A percentile compares a stretch with the other conserved stretches of the same genome.
These are phyloP conservation scores for Echinosophora koreensis DNA, from an alignment of 306 rosid species.

Conservation along the genomic window DNA sequence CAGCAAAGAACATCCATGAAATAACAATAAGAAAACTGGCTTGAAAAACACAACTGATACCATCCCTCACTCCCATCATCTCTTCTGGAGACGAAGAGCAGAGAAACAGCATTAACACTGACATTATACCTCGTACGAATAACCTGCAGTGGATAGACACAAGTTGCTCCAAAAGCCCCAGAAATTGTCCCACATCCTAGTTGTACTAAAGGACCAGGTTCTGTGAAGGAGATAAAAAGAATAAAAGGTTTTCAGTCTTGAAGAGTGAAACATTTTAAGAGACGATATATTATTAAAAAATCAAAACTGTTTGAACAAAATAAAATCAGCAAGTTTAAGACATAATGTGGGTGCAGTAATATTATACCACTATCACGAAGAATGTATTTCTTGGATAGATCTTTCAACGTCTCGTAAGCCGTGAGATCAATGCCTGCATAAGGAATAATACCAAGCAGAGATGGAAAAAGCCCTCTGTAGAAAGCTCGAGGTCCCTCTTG, in stretches of 20 bases:
- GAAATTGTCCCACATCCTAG: constrained; percentile 67
- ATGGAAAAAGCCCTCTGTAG: constrained; percentile 63
- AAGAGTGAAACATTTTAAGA: background rate
- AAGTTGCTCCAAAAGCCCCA: constrained; percentile 66
- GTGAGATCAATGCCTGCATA: constrained; percentile 72
- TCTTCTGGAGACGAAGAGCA: background rate
- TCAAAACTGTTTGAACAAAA: background rate
- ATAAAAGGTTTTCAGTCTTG: constrained; percentile 10
- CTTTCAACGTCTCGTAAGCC: constrained; percentile 63
- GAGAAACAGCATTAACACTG: constrained; percentile 31
- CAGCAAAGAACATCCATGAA: constrained; percentile 28
- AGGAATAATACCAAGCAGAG: constrained; percentile 66
- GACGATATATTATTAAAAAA: background rate
- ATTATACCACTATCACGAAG: constrained; percentile 58
- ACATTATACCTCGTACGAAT: constrained; percentile 60
- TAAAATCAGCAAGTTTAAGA: constrained; percentile 27
- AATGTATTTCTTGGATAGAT: constrained; percentile 54
- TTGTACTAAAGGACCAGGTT: constrained; percentile 63
- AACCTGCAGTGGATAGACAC: constrained; percentile 67
- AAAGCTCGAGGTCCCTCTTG: constrained; percentile 69
- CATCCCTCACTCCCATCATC: background rate
- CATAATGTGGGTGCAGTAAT: constrained; percentile 26
- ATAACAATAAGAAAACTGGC: constrained; percentile 15
- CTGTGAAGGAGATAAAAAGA: constrained; percentile 38
- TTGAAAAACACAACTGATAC: background rate